Percentiles rank a stretch among this genome's conserved stretches.
Evolutionary conservation across 108 stramenopile genomes (phyloP).

Genomic region (Aurantiochytrium sp.): DNA sequence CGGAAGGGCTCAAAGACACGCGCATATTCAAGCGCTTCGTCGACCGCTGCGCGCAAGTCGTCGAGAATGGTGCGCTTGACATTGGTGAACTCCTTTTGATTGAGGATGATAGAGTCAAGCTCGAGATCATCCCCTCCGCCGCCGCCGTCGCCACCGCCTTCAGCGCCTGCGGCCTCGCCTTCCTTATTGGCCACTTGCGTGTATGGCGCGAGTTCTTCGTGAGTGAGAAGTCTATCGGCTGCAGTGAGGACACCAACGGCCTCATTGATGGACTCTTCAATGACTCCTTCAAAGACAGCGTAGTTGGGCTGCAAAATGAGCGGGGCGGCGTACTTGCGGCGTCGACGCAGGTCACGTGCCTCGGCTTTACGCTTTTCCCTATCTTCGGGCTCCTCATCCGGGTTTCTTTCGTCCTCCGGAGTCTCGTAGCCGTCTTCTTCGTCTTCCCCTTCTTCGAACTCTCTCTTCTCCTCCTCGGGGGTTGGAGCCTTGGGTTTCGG

Average conservation of each 20-base stretch:
- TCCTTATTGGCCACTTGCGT: constrained; percentile 49
- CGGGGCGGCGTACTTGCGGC: not conserved
- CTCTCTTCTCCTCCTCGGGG: not conserved
- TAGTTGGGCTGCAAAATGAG: not conserved
- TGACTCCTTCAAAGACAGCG: not conserved
- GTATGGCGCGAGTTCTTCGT: constrained; percentile 45
- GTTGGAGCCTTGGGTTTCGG: not conserved
- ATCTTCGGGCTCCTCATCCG: not conserved
- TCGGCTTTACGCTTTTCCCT: not conserved
- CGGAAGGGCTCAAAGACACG: constrained; percentile 41
- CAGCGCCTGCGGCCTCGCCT: not conserved
- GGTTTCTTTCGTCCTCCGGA: not conserved
- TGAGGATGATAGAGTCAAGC: constrained; percentile 18
- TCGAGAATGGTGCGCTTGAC: not conserved
- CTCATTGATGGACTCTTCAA: not conserved
- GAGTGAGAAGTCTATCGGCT: constrained; percentile 34
- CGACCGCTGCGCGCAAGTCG: not conserved
- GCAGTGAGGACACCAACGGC: constrained; percentile 28
- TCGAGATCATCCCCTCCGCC: not conserved
- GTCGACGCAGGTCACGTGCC: not conserved
- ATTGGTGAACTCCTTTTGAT: not conserved
- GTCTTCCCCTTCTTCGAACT: not conserved
- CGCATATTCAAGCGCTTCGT: constrained; percentile 28
- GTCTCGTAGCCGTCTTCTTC: not conserved
- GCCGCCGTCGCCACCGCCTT: not conserved